Percentiles rank a stretch among this genome's conserved stretches.
Conservation (phyloP, 179 eudicot genomes). For the Silene vulgaris region DNA sequence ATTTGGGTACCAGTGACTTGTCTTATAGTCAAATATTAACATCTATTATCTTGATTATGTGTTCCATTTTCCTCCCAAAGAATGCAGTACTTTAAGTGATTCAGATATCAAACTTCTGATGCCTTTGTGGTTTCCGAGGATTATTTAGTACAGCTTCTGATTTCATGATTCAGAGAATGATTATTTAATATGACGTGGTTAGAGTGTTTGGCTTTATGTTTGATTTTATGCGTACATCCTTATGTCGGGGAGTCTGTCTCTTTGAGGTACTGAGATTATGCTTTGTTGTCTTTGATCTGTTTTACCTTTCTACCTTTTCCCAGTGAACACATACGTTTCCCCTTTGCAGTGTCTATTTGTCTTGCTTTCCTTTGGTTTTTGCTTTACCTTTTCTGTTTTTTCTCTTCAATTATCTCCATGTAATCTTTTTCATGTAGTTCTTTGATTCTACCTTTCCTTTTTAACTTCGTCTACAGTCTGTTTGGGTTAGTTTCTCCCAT, state of each 20-base stretch:
- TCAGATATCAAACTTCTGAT: neutral
- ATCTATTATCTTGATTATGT: neutral
- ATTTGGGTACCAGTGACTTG: neutral
- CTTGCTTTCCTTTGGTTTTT: no score
- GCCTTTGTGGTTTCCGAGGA: neutral
- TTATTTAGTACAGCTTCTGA: neutral
- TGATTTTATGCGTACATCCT: neutral
- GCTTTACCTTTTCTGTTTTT: no score
- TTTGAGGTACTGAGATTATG: conserved; percentile 1
- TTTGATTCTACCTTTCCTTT: neutral
- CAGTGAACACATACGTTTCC: neutral
- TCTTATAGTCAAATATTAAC: neutral
- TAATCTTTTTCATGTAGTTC: neutral
- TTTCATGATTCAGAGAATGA: neutral
- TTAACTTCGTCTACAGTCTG: neutral
- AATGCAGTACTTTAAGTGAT: neutral
- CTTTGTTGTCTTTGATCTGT: neutral
- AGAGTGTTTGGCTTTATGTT: neutral
- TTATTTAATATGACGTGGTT: neutral
- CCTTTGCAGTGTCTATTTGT: no score
- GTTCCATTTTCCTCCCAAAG: neutral
- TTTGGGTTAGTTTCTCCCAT: neutral
- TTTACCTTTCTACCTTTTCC: neutral
- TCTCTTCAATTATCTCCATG: no score
- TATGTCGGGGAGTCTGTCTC: neutral